Percentiles rank a stretch among this genome's conserved stretches.
Evolutionary conservation across 345 rosid species (phyloP).

Genomic region (Balakata baccata): DNA sequence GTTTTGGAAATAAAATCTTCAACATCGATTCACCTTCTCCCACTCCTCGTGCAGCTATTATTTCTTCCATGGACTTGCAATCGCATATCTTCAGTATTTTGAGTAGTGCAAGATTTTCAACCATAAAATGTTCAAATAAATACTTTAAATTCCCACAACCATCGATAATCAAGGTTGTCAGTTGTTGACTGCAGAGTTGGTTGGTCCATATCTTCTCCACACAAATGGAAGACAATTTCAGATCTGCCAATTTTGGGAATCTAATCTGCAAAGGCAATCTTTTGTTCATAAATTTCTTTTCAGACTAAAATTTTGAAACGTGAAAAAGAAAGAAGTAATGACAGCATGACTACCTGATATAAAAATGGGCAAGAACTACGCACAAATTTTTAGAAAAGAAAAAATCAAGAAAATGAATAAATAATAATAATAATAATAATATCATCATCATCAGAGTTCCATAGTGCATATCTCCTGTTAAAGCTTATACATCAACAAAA

Average conservation of each 20-base stretch:
- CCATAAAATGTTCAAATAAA: conserved; percentile 1
- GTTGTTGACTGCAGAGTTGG: not conserved
- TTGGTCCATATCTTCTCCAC: conserved; percentile 11
- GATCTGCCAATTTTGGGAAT: not conserved
- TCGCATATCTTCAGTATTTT: not conserved
- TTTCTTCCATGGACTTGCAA: not conserved
- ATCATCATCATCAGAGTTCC: too few relatives aligned
- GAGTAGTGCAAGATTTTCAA: not conserved
- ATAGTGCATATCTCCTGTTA: too few relatives aligned
- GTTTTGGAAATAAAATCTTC: not conserved
- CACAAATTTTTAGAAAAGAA: too few relatives aligned
- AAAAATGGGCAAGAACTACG: too few relatives aligned
- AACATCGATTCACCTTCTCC: not conserved
- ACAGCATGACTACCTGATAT: too few relatives aligned
- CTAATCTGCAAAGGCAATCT: conserved; percentile 9
- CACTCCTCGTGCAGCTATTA: not conserved
- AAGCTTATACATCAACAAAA: too few relatives aligned
- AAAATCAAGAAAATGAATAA: too few relatives aligned
- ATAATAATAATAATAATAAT: too few relatives aligned
- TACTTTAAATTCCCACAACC: conserved; percentile 5
- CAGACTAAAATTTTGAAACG: too few relatives aligned
- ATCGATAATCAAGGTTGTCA: not conserved
- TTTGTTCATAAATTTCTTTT: too few relatives aligned
- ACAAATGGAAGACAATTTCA: not conserved
- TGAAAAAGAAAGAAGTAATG: too few relatives aligned